A percentile compares a stretch with the other conserved stretches of the same genome.
Conservation (phyloP, 139 green algal genomes). For the Chlamydomonas sp. region DNA sequence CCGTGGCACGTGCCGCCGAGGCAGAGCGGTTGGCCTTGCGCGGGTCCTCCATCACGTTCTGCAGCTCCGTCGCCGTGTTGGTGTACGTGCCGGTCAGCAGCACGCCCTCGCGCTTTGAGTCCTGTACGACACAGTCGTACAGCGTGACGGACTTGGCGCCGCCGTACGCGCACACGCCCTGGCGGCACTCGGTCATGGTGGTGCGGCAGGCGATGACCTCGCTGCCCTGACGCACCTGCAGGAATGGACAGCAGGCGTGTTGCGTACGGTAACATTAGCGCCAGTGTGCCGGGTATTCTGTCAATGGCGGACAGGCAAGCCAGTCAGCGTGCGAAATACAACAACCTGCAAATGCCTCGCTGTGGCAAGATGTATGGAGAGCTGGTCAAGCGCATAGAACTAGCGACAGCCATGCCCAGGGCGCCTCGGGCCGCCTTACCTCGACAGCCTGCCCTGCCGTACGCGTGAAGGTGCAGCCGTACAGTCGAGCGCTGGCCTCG, state of each 20-base stretch:
- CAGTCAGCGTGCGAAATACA: no score
- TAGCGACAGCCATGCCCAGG: no score
- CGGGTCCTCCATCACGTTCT: neutral
- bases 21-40: neutral
- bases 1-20: neutral
- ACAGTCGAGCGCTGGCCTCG: neutral
- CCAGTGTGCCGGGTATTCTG: no score
- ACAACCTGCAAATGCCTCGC: no score
- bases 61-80: conserved; percentile 29
- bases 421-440: neutral
- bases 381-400: no score
- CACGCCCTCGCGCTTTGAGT: conserved; percentile 12
- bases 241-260: no score
- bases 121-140: neutral
- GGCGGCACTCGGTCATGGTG: neutral
- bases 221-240: conserved; percentile 24
- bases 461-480: conserved; percentile 17
- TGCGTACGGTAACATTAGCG: no score
- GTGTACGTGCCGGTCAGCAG: conserved; percentile 1
- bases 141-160: conserved; percentile 26
- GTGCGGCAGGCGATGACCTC: neutral
- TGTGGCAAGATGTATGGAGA: no score
- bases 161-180: conserved; percentile 41
- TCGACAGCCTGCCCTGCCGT: conserved; percentile 20
- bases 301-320: no score